Conservation (phyloP, 139 green algal species). For the Chlamydomonas incerta region DNA sequence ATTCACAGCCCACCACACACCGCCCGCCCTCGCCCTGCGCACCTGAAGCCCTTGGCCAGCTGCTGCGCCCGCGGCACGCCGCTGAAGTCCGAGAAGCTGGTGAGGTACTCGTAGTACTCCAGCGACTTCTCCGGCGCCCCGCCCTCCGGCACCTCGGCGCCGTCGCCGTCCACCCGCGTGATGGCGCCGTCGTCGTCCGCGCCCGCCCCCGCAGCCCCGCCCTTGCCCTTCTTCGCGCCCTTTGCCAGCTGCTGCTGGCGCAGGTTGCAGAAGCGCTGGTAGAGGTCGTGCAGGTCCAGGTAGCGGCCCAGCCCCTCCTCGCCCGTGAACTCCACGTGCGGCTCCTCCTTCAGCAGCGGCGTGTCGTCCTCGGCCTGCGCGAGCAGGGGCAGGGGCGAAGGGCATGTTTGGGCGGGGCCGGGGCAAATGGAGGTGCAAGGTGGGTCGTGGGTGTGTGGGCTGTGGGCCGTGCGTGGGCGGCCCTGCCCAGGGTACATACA, state of each 20-base stretch:
- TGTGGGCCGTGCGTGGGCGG: too few relatives aligned
- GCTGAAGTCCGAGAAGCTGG: conserved; percentile 58
- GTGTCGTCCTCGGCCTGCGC: conserved; percentile 73
- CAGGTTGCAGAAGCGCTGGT: conserved; percentile 83
- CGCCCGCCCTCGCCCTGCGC: too few relatives aligned
- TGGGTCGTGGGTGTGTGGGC: not conserved
- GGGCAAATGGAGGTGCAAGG: not conserved
- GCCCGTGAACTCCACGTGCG: conserved; percentile 81
- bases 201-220: not conserved
- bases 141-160: conserved; percentile 11
- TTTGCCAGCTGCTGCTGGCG: conserved; percentile 67
- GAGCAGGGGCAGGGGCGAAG: not conserved
- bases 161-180: not conserved
- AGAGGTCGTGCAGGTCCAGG: conserved; percentile 92
- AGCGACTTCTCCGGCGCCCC: not conserved
- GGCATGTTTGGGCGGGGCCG: not conserved
- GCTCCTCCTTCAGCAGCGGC: conserved; percentile 65
- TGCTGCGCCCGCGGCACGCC: conserved; percentile 50
- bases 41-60: conserved; percentile 71
- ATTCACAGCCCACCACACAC: too few relatives aligned
- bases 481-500: too few relatives aligned
- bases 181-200: conserved; percentile 5
- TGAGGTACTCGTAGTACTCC: conserved; percentile 72
- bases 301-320: conserved; percentile 92
- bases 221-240: not conserved